Base-by-base conservation (phyloP, 805 yeast genomes). In the Metschnikowia dekortorum region DNA sequence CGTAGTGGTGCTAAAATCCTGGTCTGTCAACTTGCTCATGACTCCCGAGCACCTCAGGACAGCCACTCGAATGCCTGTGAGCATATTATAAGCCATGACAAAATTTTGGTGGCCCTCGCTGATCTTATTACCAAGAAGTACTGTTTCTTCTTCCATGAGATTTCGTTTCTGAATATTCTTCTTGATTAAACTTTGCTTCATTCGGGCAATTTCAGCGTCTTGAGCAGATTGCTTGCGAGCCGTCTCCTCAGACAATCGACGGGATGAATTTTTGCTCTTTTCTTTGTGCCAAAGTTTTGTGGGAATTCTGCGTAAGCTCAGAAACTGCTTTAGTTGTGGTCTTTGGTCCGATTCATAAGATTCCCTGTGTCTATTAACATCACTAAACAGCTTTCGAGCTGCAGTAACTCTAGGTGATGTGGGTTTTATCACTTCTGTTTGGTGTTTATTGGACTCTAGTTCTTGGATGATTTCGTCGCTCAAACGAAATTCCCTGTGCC, bases 61-160 rank as follows among this genome's bases (percentile, higher is more conserved):
- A 0, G 97, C 91, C 8, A 90, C 96, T 50, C 99, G 78, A 43
- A 94, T 94, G 2, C 99, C 99, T 0, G 98, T 91, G 51, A 95
- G 78, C 97, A 94, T 92, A 66, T 92, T 90, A 67, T 94, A 95
- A 1, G 97, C 99, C 75, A 92, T 83, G 29, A 90, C 88, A 61
- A 85, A 94, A 66, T 91, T 94, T 46, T 83, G 89, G 63, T 94
- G 98, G 39, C 97, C 97, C 67, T 94, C 98, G 54, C 85, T 80
- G 37, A 89, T 91, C 58, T 84, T 84, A 55, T 87, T 86, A 3
- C 96, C 96, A 10, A 87, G 84, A 40, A 84, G 66, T 4, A 84
- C 91, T 43, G 66, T 63, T 48, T 80, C 84, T 54, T 81, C 86
- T 45, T 78, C 81, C 22, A 67, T 53, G 38, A 68, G 63, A 13